Base-by-base conservation (phyloP, 192 early-diverging fungal genomes). In the Chytriomyces sp. region DNA sequence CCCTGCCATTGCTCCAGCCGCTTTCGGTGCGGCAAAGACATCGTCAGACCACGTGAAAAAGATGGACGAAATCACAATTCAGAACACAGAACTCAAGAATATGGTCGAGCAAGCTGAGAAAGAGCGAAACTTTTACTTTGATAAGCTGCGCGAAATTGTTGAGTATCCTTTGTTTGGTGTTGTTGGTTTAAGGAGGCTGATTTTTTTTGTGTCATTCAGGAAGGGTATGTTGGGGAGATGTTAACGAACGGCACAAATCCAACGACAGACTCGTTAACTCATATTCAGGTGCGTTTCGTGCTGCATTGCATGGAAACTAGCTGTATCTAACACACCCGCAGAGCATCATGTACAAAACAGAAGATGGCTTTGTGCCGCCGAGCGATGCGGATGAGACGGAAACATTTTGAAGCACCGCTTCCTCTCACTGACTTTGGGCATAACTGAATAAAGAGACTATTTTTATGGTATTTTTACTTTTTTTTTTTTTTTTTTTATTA, bases 111-210 rank as follows among this genome's bases (percentile, higher is more conserved):
- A 93, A 61, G 89, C 94, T 20, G 96, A 97, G 81, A 97, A 95
- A 83, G 96, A 99, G 82, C 87, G 97, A 24, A 96, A 99, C 75
- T 99, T 99, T 82, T 99, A 99, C 77, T 99, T 97, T 82, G 79
- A 82, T 28, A 99, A 98, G 84, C 84, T 98, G 75, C 84, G 96
- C 45, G 96, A 97, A 80, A 96, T 98, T 83, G 96, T 98, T 74
- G 53, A 57, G 16, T 13, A 3, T 2, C 2, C 16, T 1, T 57
- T 57, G 53, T 57, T 13, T n/a, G 53, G 3, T 57, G 53, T 57
- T 57, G 13, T 57, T 57, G 35, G 35, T 57, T 57, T 2, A n/a
- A 57, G 16, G 53, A 57, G 3, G 16, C 13, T 13, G 53, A 20
- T 57, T 20, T 57, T 13, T 13, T 57, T 13, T 57, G 53, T n/a